These are phyloP conservation scores for Scutellaria minor DNA, from an alignment of 257 asterid genomes.

Conservation along the genomic window DNA sequence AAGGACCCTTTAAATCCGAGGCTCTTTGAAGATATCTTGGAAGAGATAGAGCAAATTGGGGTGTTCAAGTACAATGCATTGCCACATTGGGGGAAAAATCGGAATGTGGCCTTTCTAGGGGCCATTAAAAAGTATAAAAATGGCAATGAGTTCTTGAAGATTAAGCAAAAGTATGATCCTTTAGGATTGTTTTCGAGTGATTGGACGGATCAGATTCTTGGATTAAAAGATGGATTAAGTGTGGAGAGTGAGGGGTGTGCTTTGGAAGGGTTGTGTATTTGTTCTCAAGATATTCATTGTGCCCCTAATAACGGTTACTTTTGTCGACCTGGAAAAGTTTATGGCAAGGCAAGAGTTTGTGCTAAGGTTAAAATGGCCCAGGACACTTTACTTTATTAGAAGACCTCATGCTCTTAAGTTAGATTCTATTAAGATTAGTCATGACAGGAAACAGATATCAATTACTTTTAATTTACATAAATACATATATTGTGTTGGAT, in stretches of 20 bases:
- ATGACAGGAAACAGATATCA: no score
- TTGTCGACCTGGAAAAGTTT: slow-evolving; percentile 56
- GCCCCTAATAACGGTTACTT: slow-evolving; percentile 55
- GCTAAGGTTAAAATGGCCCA: slow-evolving; percentile 7
- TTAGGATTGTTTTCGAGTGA: slow-evolving; percentile 55
- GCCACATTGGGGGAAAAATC: slow-evolving; percentile 80
- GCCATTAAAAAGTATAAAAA: slow-evolving; percentile 49
- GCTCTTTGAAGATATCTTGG: slow-evolving; percentile 52
- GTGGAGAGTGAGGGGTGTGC: slow-evolving; percentile 58
- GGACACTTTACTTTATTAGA: no score
- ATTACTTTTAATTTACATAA: no score
- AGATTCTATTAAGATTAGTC: no score
- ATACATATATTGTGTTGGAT: no score
- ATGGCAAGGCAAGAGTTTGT: slow-evolving; percentile 59
- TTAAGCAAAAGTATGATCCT: slow-evolving; percentile 51
- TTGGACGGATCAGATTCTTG: slow-evolving; percentile 66
- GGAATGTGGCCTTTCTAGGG: slow-evolving; percentile 57
- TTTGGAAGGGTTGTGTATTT: slow-evolving; percentile 64
- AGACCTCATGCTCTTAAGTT: no score
- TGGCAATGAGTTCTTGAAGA: slow-evolving; percentile 39
- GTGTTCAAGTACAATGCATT: slow-evolving; percentile 60
- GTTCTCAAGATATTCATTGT: slow-evolving; percentile 63
- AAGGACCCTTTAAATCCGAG: slow-evolving; percentile 55
- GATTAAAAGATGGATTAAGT: slow-evolving; percentile 43
- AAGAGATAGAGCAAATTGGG: slow-evolving; percentile 68